phyloP scores from a whole-genome alignment of 75 land plant species.

The Larix kaempferi region DNA sequence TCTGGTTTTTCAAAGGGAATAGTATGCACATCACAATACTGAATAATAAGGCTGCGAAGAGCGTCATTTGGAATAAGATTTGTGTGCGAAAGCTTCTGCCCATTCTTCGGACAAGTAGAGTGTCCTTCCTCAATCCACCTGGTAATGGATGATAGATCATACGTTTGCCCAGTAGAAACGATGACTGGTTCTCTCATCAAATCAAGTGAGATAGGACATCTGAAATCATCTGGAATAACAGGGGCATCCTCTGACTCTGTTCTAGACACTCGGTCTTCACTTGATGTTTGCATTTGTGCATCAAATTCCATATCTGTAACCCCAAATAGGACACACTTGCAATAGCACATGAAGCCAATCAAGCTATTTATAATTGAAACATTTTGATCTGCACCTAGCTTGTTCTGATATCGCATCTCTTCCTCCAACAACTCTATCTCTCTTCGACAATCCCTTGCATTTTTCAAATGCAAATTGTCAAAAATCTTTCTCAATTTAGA shows the following conservation, averaged over 20 bases:
- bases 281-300: not conserved
- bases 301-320: not conserved
- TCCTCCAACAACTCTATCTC: constrained; percentile 60
- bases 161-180: constrained; percentile 73
- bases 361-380: constrained; percentile 31
- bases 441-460: constrained; percentile 54
- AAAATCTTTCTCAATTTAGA: constrained; percentile 33
- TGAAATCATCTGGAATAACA: constrained; percentile 60
- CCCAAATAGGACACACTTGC: constrained; percentile 53
- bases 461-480: constrained; percentile 33
- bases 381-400: constrained; percentile 15
- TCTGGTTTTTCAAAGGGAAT: constrained; percentile 13
- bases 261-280: not conserved
- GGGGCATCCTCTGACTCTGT: not conserved
- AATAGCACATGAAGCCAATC: constrained; percentile 57
- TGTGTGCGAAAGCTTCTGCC: constrained; percentile 51
- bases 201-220: constrained; percentile 75
- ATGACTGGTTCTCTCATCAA: constrained; percentile 81
- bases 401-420: constrained; percentile 17
- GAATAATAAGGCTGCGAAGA: constrained; percentile 54
- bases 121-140: constrained; percentile 71
- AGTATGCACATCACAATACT: constrained; percentile 68
- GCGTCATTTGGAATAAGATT: constrained; percentile 66
- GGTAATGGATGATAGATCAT: constrained; percentile 59
- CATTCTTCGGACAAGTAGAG: constrained; percentile 70